Conservation (phyloP, 345 rosid genomes). For the Microcos paniculata region DNA sequence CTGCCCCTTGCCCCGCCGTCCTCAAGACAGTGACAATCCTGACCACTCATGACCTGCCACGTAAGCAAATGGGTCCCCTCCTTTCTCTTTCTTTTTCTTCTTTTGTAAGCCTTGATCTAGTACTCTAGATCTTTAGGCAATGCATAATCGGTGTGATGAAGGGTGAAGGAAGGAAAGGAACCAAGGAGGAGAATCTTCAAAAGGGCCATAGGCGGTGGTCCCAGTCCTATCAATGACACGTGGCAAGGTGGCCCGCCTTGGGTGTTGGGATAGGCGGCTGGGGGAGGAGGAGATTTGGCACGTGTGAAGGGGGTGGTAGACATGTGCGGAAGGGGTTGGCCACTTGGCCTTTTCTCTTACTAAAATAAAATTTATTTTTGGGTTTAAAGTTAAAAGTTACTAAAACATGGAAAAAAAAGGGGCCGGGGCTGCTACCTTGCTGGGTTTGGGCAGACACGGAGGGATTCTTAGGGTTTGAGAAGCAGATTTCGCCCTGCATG, state of each 20-base stretch:
- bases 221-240: constrained; percentile 21
- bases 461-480: constrained; percentile 60
- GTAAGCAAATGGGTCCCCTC: background rate
- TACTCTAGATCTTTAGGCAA: constrained; percentile 15
- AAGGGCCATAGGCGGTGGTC: constrained; percentile 5
- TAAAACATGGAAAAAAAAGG: background rate
- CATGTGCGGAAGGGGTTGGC: background rate
- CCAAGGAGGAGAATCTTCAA: background rate
- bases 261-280: constrained; percentile 40
- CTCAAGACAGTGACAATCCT: background rate
- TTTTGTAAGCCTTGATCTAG: constrained; percentile 14
- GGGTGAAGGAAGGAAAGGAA: background rate
- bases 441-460: constrained; percentile 66
- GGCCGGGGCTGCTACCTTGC: constrained; percentile 26
- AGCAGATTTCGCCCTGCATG: constrained; percentile 64
- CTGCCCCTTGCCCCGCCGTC: background rate
- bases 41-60: constrained; percentile 7
- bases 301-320: constrained; percentile 29
- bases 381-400: background rate
- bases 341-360: background rate
- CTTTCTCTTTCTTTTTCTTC: too few relatives aligned
- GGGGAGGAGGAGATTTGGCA: constrained; percentile 30
- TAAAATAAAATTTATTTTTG: background rate
- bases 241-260: constrained; percentile 28
- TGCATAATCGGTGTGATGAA: constrained; percentile 2